Base-by-base conservation (phyloP, 2,329 filamentous ascomycete genomes). In the Clarireedia monteithiana region DNA sequence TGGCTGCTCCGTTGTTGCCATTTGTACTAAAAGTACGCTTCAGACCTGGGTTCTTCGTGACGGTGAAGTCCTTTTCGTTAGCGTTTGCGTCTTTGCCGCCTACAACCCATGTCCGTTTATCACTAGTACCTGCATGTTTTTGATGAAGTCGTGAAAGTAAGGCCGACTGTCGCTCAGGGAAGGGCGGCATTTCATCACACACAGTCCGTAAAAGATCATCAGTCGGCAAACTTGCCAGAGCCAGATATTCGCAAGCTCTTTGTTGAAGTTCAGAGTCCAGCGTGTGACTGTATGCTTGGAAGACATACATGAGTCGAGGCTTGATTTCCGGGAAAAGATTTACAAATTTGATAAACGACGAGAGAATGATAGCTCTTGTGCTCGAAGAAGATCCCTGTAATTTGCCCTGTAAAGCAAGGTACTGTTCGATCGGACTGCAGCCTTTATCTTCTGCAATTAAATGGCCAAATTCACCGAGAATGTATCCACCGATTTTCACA, bases 241-340 rank as follows among this genome's bases (percentile, higher is more conserved):
- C 84, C 58, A 96, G 77, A 70, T 97, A 99, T 70, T 99, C 94
- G 73, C 91, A 99, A 14, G 94, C 92, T 72, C 94, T 80, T 74
- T 99, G 94, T 71, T 99, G 94, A 62, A 99, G 77, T 70, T 99
- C 94, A 0, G 94, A 89, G 70, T 99, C 94, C 27, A 97, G 78
- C 0, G 91, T 95, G 70, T 97, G 91, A 69, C 90, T 96, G 73
- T 96, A 97, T 30, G 91, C 79, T 59, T 88, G 82, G 75, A 99
- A 99, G 6, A 95, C 87, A 63, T 90, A 87, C 47, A 97, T 75
- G 3, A 99, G 82, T 70, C 96, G 92, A 7, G 91, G 89, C 72
- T 96, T 97, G 74, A 99, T 97, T 70, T 99, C 95, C 1, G 94
- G 94, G 71, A 99, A 99, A 51, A 99, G 75, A 71, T 99, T 99